Evolutionary conservation across 179 eudicot species (phyloP).

Genomic region (Actinidia arguta): DNA sequence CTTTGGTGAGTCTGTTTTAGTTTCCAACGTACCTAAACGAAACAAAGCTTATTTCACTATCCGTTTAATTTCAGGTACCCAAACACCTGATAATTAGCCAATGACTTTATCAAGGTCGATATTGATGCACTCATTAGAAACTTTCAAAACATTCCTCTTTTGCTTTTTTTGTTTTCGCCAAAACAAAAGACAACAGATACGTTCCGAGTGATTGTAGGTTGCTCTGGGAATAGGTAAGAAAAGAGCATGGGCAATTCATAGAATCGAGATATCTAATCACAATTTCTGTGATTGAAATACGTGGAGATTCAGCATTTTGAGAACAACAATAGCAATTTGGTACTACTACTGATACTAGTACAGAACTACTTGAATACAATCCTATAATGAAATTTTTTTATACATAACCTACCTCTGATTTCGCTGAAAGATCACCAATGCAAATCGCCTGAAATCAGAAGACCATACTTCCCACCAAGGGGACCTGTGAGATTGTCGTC

Average conservation of each 20-base stretch:
- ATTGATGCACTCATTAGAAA: no score
- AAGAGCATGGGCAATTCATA: neutral
- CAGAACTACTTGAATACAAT: neutral
- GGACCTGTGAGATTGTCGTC: constrained; percentile 95
- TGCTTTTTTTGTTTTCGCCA: no score
- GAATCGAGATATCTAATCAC: neutral
- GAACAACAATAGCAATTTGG: neutral
- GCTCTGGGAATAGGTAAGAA: neutral
- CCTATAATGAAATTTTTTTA: neutral
- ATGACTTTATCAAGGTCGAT: no score
- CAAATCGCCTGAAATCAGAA: constrained; percentile 38
- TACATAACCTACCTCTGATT: neutral
- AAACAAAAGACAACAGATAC: no score
- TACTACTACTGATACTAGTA: neutral
- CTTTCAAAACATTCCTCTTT: no score
- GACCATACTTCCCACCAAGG: constrained; percentile 63
- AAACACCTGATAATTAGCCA: neutral
- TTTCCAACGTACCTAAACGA: neutral
- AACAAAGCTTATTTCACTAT: neutral
- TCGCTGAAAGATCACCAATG: neutral
- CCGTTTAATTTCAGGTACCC: neutral
- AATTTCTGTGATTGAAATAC: neutral
- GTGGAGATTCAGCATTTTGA: neutral
- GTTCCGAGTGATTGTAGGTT: no score
- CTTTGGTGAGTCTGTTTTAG: neutral